A percentile compares a stretch with the other conserved stretches of the same genome.
Conservation (phyloP, 164 flowering plant species). For the Vitis rupestris region DNA sequence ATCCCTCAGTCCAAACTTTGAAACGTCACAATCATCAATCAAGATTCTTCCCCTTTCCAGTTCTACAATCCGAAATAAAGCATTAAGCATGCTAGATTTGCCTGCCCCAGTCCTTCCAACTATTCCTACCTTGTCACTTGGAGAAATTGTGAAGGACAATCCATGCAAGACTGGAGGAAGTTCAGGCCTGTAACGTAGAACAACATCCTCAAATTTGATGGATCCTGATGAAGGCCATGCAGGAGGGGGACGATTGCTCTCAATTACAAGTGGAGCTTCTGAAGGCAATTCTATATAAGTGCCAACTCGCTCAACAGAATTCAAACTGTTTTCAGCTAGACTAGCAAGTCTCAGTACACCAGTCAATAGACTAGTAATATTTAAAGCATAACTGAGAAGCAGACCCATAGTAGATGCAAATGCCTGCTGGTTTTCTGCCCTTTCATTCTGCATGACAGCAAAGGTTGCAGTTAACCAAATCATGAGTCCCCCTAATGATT, state of each 20-base stretch:
- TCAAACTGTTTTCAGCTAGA: constrained; percentile 90
- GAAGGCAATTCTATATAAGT: constrained; percentile 89
- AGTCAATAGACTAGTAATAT: constrained; percentile 81
- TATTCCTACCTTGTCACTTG: constrained; percentile 92
- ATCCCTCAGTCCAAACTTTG: constrained; percentile 82
- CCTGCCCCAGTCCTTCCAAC: constrained; percentile 99
- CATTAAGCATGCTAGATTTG: constrained; percentile 97
- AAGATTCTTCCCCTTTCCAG: constrained; percentile 86
- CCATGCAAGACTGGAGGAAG: constrained; percentile 98
- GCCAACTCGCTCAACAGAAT: constrained; percentile 89
- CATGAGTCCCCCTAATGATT: constrained; percentile 91
- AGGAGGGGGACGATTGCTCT: constrained; percentile 86
- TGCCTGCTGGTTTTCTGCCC: constrained; percentile 79
- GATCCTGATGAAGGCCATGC: constrained; percentile 96
- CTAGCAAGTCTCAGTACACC: constrained; percentile 91
- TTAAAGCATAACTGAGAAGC: constrained; percentile 91
- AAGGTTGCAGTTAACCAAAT: constrained; percentile 97
- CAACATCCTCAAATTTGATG: constrained; percentile 83
- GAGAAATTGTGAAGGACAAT: constrained; percentile 65
- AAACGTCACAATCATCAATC: constrained; percentile 76
- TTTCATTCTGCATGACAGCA: constrained; percentile 94
- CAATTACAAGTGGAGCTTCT: constrained; percentile 81
- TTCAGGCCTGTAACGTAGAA: constrained; percentile 90
- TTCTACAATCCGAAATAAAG: constrained; percentile 92
- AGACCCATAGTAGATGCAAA: constrained; percentile 99